Evolutionary conservation across 371 early-diverging fungal genomes (phyloP).

Genomic region (Funneliformis caledonium): DNA sequence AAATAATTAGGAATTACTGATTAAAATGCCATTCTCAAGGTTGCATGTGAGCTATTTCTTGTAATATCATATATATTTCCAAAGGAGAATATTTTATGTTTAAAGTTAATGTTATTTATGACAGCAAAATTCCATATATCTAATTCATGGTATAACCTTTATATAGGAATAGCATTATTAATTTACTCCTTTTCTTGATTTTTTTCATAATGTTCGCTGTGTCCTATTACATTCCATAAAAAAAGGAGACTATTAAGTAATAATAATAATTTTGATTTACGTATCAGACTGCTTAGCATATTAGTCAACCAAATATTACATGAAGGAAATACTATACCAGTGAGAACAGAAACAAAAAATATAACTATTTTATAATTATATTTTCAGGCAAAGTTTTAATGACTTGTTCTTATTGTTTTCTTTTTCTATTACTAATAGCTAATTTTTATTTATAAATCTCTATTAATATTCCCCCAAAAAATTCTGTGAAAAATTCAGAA

Average conservation of each 20-base stretch:
- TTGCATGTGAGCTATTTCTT: background rate
- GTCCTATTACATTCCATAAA: background rate
- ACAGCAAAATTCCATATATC: conserved; percentile 20
- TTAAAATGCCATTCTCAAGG: background rate
- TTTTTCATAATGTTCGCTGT: conserved; percentile 8
- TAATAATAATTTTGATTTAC: background rate
- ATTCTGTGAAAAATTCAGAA: no score
- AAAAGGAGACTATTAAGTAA: background rate
- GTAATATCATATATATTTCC: conserved; percentile 30
- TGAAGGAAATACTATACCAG: conserved; percentile 1
- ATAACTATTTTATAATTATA: background rate
- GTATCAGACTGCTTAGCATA: background rate
- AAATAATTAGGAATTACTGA: background rate
- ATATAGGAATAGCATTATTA: background rate
- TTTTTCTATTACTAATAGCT: background rate
- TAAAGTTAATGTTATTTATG: conserved; percentile 12
- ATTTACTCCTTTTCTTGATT: background rate
- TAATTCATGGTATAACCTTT: background rate
- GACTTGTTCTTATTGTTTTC: background rate
- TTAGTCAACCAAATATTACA: background rate
- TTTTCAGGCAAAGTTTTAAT: background rate
- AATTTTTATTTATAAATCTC: no score
- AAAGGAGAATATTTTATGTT: conserved; percentile 7
- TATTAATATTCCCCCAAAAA: no score
- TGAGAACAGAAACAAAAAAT: background rate